A percentile compares a stretch with the other conserved stretches of the same genome.
phyloP scores from a whole-genome alignment of 2,329 filamentous ascomycete species.

The Calonectria leucothoes region DNA sequence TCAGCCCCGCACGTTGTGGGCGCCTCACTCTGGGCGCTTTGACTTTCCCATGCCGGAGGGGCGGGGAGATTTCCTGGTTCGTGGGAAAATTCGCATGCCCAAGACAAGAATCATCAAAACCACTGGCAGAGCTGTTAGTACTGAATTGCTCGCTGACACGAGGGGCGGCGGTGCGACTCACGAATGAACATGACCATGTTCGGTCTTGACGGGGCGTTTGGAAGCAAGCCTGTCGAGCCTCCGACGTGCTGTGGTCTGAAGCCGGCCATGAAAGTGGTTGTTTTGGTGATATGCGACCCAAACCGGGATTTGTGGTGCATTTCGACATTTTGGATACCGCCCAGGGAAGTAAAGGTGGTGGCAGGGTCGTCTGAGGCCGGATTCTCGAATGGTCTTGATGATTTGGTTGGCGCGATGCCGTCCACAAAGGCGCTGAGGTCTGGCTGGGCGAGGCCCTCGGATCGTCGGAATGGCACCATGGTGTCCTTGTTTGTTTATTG shows the following conservation, averaged over 20 bases:
- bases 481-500: neutral
- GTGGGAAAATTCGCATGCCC: neutral
- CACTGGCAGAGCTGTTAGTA: neutral
- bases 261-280: neutral
- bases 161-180: neutral
- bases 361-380: neutral
- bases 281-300: neutral
- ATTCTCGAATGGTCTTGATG: neutral
- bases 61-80: neutral
- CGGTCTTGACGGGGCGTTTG: neutral
- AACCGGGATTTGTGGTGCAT: neutral
- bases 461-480: neutral
- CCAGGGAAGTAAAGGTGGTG: neutral
- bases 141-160: neutral
- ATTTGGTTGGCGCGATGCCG: neutral
- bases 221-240: neutral
- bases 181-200: neutral
- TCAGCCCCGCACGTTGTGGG: neutral
- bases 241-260: neutral
- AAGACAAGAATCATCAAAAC: neutral
- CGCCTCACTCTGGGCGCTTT: neutral
- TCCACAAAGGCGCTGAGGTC: neutral
- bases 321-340: neutral
- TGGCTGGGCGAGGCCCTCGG: neutral
- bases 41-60: neutral